phyloP scores from a whole-genome alignment of 2,329 filamentous ascomycete genomes.

The Paraconiothyrium sp. region DNA sequence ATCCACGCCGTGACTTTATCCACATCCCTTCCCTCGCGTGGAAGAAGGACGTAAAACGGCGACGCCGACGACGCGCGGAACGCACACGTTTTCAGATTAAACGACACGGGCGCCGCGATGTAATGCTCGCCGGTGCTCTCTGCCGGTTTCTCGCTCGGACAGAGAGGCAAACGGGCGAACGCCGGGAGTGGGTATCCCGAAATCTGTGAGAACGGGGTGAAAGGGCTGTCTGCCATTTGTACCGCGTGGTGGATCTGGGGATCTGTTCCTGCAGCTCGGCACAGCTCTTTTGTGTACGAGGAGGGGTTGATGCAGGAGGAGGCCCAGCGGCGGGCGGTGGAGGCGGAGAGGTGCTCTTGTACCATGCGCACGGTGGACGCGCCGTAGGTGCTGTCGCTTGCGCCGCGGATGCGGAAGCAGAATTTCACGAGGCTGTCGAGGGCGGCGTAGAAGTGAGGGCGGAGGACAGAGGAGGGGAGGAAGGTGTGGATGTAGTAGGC shows the following conservation, averaged over 20 bases:
- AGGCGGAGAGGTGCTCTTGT: constrained; percentile 34
- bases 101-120: constrained; percentile 33
- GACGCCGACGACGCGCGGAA: constrained; percentile 29
- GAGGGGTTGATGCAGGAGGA: constrained; percentile 29
- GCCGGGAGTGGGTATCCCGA: constrained; percentile 23
- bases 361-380: constrained; percentile 31
- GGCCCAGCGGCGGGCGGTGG: constrained; percentile 34
- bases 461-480: constrained; percentile 30
- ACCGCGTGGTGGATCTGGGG: constrained; percentile 34
- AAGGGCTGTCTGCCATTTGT: constrained; percentile 40
- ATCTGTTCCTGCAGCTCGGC: constrained; percentile 32
- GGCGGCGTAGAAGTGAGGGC: constrained; percentile 34
- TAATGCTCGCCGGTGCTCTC: constrained; percentile 21
- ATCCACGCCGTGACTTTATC: constrained; percentile 35
- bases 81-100: constrained; percentile 26
- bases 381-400: constrained; percentile 31
- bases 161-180: constrained; percentile 39
- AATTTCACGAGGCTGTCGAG: constrained; percentile 43
- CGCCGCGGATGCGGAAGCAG: constrained; percentile 37
- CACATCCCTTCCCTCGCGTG: constrained; percentile 18
- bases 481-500: constrained; percentile 44
- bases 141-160: constrained; percentile 27
- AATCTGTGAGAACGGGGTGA: constrained; percentile 22
- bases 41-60: constrained; percentile 35
- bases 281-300: constrained; percentile 33